Conservation (phyloP, 1,139 yeast genomes). For the Kodamaea sp. region DNA sequence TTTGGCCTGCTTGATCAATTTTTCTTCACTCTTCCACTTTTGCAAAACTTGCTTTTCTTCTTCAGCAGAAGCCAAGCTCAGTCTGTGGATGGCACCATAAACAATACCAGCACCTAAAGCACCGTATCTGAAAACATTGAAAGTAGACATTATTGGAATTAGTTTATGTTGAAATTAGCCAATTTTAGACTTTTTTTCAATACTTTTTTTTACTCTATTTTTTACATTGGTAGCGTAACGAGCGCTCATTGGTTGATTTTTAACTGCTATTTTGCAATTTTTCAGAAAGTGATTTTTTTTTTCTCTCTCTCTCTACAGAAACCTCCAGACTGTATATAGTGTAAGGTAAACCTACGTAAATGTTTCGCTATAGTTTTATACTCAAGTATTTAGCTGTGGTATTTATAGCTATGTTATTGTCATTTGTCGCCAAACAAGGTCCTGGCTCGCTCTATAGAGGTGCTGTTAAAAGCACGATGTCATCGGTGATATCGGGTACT, state of each 20-base stretch:
- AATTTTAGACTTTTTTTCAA: not conserved
- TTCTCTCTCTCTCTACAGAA: too few species aligned
- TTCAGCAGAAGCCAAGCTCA: constrained; percentile 59
- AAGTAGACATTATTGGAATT: constrained; percentile 29
- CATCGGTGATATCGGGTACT: constrained; percentile 3
- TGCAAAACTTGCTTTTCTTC: constrained; percentile 53
- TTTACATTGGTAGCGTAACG: not conserved
- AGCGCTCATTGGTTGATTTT: too few species aligned
- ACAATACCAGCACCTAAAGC: constrained; percentile 85
- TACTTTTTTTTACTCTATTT: constrained; percentile 1
- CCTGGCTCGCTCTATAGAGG: constrained; percentile 4
- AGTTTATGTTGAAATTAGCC: not conserved
- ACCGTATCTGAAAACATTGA: constrained; percentile 86
- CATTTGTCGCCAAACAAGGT: constrained; percentile 23
- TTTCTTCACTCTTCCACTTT: constrained; percentile 64
- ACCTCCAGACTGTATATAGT: too few species aligned
- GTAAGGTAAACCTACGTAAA: too few species aligned
- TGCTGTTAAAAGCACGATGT: constrained; percentile 9
- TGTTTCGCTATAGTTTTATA: not conserved
- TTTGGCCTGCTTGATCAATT: constrained; percentile 83
- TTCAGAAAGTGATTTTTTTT: too few species aligned
- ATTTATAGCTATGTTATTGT: constrained; percentile 30
- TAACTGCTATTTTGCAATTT: not conserved
- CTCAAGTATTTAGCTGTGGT: constrained; percentile 18
- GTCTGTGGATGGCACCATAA: constrained; percentile 87